Base-by-base conservation (phyloP, 257 asterid genomes). In the Primulina eburnea region DNA sequence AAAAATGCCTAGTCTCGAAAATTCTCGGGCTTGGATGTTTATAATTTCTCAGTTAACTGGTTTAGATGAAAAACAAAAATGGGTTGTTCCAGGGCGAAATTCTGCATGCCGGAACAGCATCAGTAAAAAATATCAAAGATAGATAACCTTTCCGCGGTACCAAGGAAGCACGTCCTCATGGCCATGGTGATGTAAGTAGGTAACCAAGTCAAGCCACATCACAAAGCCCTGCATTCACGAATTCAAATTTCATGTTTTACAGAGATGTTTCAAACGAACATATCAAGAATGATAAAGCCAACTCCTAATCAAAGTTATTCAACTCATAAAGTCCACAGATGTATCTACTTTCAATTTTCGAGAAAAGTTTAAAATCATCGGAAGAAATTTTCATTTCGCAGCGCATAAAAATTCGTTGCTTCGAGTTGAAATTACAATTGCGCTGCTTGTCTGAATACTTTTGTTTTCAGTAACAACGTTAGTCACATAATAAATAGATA, bases 131-230 rank as follows among this genome's bases (percentile, higher is more conserved):
- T 16, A 20, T 65, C 21, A 30, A 35, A 61, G 20, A 33, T 55
- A 10, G 3, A 24, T 62, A 33, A 80, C 88, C 89, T 84, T 82
- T 59, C 92, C 89, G 11, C 92, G 86, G 35, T 86, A 86, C 92
- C 89, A 84, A 7, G 92, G 89, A 58, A 86, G 92, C 56, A 76
- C 78, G 34, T 84, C 79, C 30, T 83, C 89, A 52, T 86, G 85
- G 18, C 87, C 91, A 58, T 86, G 89, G 75, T 86, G 89, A 68
- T 86, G 92, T n/a, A 86, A 72, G 68, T 86, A 86, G 53, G 91
- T 86, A 34, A 84, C 89, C 6, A 78, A 43, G 47, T 86, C 92
- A 10, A 86, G 72, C 92, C 87, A 86, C 83, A 76, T 74, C 1
- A 86, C 86, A 29, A 84, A 84, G 10, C 76, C 80, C 86, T 77